Percentiles rank a stretch among this genome's conserved stretches.
These are phyloP conservation scores for Stephania cephalantha DNA, from an alignment of 164 flowering plant genomes.

Conservation along the genomic window DNA sequence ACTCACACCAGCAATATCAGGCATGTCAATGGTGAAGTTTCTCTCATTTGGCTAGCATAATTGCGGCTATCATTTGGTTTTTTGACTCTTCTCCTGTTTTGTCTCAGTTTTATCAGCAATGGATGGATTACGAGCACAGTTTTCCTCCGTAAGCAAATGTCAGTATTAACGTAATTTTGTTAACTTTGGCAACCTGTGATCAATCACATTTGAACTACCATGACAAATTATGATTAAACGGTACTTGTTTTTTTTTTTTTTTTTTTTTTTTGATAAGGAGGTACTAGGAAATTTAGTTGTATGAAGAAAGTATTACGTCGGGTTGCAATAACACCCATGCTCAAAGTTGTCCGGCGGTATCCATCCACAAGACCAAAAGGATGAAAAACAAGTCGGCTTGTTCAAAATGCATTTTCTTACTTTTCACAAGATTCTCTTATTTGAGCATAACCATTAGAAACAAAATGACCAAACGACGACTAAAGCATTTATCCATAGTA, in stretches of 20 bases:
- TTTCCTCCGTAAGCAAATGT: conserved; percentile 63
- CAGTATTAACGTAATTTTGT: conserved; percentile 20
- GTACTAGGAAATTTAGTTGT: not conserved
- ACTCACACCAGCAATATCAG: conserved; percentile 88
- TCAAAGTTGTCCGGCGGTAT: not conserved
- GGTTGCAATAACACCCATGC: not conserved
- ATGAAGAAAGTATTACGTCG: not conserved
- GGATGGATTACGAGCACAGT: conserved; percentile 68
- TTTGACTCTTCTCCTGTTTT: not conserved
- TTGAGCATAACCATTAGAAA: not conserved
- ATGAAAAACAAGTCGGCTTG: not conserved
- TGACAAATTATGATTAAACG: not conserved
- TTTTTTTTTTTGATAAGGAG: no score
- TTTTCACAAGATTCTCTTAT: not conserved
- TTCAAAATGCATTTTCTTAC: not conserved
- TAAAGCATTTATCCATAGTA: not conserved
- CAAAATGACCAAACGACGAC: not conserved
- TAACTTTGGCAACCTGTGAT: not conserved
- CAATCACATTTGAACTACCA: not conserved
- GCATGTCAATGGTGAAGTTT: conserved; percentile 24
- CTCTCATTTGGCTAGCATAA: not conserved
- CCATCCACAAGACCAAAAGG: not conserved
- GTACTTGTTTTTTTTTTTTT: no score
- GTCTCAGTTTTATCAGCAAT: conserved; percentile 74
- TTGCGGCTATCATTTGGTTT: not conserved